Evolutionary conservation across 1,284 basidiomycete species (phyloP).

Genomic region (Neolentinus lepideus): DNA sequence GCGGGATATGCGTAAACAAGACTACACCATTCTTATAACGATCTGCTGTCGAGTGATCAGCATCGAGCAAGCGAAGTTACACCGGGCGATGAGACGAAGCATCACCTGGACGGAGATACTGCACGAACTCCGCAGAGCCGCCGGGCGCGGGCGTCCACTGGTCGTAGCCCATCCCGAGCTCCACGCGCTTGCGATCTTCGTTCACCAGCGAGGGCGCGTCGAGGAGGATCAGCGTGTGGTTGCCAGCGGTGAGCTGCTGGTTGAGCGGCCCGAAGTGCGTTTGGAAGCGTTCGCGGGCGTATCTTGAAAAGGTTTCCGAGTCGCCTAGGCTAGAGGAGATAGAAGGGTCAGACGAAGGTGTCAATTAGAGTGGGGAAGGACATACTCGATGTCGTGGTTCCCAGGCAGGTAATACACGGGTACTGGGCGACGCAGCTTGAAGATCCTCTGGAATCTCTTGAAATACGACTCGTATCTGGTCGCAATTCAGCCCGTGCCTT

Average conservation of each 20-base stretch:
- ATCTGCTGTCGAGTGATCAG: not conserved
- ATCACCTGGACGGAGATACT: not conserved
- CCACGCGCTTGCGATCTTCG: conserved; percentile 1
- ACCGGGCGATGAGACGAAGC: not conserved
- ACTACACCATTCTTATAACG: conserved; percentile 21
- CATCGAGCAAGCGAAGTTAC: not conserved
- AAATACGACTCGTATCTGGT: conserved; percentile 61
- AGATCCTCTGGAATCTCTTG: conserved; percentile 55
- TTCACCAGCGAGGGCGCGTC: conserved; percentile 41
- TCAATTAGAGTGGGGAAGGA: conserved; percentile 10
- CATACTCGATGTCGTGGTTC: conserved; percentile 79
- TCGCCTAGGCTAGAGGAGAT: conserved; percentile 42
- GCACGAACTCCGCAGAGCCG: not conserved
- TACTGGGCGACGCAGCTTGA: conserved; percentile 33
- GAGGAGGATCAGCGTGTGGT: conserved; percentile 65
- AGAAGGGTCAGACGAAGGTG: not conserved
- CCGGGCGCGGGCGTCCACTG: not conserved
- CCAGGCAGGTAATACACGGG: conserved; percentile 71
- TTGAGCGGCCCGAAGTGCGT: conserved; percentile 53
- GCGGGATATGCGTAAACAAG: conserved; percentile 58
- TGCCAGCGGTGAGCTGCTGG: conserved; percentile 42
- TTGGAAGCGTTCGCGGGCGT: conserved; percentile 45
- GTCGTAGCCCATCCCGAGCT: not conserved
- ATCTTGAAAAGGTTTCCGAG: conserved; percentile 40
- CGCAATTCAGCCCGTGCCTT: conserved; percentile 10